Percentiles rank a stretch among this genome's conserved stretches.
Evolutionary conservation across 306 rosid genomes (phyloP).

Genomic region (Adenanthera pavonina): DNA sequence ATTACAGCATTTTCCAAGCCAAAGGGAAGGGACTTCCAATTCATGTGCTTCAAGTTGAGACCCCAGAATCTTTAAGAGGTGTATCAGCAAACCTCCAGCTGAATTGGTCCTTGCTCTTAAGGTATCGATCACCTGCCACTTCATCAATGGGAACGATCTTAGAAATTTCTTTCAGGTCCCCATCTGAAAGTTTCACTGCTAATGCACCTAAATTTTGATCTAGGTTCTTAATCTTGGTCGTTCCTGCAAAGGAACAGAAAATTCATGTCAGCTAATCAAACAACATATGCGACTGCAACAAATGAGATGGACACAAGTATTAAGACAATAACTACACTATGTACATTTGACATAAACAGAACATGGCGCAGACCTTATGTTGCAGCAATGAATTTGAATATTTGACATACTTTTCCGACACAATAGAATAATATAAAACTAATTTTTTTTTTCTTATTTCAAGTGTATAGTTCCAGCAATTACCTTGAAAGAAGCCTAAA

Average conservation of each 20-base stretch:
- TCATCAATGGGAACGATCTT: slow-evolving; percentile 2
- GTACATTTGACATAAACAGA: too few relatives aligned
- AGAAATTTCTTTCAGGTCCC: neutral
- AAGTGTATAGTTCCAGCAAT: too few relatives aligned
- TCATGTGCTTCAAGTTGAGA: neutral
- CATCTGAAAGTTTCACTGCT: neutral
- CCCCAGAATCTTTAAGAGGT: neutral
- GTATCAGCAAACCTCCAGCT: neutral
- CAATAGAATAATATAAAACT: neutral
- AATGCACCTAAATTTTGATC: neutral
- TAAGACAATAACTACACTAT: too few relatives aligned
- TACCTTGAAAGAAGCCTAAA: too few relatives aligned
- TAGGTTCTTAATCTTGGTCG: slow-evolving; percentile 4
- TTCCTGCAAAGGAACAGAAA: neutral
- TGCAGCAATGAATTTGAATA: neutral
- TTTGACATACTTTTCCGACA: neutral
- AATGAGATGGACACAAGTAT: too few relatives aligned
- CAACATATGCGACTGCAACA: too few relatives aligned
- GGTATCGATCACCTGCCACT: neutral
- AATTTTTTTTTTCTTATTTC: neutral
- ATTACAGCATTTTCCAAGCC: too few relatives aligned
- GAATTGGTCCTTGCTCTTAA: neutral
- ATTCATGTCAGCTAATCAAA: neutral
- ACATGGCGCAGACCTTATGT: too few relatives aligned
- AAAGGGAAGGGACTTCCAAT: too few relatives aligned